These are phyloP conservation scores for Eragrostis curvula DNA, from an alignment of 176 grass and related monocot species.

Conservation along the genomic window DNA sequence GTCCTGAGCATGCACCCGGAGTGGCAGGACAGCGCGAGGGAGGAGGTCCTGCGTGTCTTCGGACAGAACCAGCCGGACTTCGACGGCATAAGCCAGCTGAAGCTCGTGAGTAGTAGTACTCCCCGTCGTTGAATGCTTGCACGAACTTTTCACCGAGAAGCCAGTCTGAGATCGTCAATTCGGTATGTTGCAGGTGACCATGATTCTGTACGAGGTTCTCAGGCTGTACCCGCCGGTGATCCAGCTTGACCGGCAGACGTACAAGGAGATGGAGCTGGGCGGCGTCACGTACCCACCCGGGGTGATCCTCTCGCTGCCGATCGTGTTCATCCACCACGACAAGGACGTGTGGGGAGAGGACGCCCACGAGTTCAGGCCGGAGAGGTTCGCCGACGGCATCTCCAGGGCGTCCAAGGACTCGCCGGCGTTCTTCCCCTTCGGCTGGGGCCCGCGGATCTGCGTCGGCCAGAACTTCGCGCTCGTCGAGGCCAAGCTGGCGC, in stretches of 20 bases:
- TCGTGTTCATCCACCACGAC: constrained; percentile 41
- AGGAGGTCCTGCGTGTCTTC: constrained; percentile 57
- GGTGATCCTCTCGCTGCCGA: constrained; percentile 24
- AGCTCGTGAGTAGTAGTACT: constrained; percentile 37
- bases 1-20: constrained; percentile 56
- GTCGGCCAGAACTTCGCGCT: constrained; percentile 56
- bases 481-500: constrained; percentile 51
- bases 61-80: constrained; percentile 38
- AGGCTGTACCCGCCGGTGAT: constrained; percentile 56
- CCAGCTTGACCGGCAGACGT: constrained; percentile 24
- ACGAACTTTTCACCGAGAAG: neutral
- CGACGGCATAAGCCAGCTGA: constrained; percentile 48
- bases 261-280: constrained; percentile 46
- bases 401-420: constrained; percentile 43
- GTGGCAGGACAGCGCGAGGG: constrained; percentile 64
- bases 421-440: constrained; percentile 45
- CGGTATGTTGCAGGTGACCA: constrained; percentile 39
- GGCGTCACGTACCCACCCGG: constrained; percentile 40
- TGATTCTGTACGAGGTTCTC: constrained; percentile 60
- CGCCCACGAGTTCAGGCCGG: constrained; percentile 53
- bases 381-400: constrained; percentile 51
- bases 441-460: constrained; percentile 52
- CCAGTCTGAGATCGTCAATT: neutral
- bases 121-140: neutral
- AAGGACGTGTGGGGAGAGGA: constrained; percentile 50